Conservation (phyloP, 169 alveolate species). For the Plasmodium falciparum region DNA sequence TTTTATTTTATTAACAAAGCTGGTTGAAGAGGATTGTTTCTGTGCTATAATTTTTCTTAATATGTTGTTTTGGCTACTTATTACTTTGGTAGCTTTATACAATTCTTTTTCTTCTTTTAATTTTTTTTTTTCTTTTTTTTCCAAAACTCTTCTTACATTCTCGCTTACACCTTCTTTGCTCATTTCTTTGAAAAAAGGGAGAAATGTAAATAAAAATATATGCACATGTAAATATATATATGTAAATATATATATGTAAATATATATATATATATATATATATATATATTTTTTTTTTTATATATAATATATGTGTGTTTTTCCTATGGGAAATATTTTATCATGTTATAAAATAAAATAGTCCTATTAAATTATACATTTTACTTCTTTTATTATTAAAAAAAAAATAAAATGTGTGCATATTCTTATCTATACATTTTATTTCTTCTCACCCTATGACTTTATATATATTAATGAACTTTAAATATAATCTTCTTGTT, state of each 20-base stretch:
- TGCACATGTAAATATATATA: background rate
- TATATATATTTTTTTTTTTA: background rate
- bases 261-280: too few species aligned
- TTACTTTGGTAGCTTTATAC: conserved; percentile 41
- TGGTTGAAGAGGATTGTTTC: conserved; percentile 32
- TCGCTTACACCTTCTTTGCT: conserved; percentile 44
- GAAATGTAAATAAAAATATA: background rate
- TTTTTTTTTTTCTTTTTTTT: conserved; percentile 45
- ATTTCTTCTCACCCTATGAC: too few species aligned
- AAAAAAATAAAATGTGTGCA: too few species aligned
- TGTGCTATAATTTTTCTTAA: conserved; percentile 55
- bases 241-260: background rate
- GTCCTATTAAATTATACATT: too few species aligned
- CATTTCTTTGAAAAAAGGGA: conserved; percentile 3
- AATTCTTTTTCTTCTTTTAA: conserved; percentile 50
- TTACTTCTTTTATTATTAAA: too few species aligned
- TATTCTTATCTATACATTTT: too few species aligned
- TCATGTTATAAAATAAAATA: background rate
- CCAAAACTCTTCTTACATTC: conserved; percentile 39
- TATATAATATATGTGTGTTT: background rate
- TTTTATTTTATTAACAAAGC: conserved; percentile 48
- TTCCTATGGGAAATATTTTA: too few species aligned
- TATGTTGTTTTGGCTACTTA: conserved; percentile 40
- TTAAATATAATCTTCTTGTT: too few species aligned
- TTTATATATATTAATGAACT: too few species aligned